Percentiles rank a stretch among this genome's conserved stretches.
phyloP scores from a whole-genome alignment of 1,139 yeast species.

The Kodamaea anthophila region DNA sequence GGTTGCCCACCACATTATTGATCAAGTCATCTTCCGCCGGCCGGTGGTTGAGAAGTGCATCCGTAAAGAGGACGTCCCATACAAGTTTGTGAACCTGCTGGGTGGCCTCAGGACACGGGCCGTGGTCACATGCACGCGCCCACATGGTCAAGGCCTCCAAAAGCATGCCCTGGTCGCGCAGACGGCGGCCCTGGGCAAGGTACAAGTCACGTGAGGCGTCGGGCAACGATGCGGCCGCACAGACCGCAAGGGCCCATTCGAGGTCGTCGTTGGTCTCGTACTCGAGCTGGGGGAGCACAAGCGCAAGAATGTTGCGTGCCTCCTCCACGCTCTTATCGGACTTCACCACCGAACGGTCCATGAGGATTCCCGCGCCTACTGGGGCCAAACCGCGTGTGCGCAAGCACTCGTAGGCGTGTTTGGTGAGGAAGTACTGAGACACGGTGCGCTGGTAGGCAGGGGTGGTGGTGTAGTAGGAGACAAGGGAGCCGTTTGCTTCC shows the following conservation, averaged over 20 bases:
- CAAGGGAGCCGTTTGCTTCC: conserved; percentile 58
- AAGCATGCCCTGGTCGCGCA: conserved; percentile 41
- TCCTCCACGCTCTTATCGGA: conserved; percentile 15
- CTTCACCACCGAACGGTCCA: conserved; percentile 24
- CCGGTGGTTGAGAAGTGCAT: conserved; percentile 47
- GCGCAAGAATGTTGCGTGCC: conserved; percentile 47
- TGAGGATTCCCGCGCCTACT: conserved; percentile 54
- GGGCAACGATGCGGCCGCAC: conserved; percentile 40
- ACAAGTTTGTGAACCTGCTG: conserved; percentile 33
- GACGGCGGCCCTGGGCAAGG: conserved; percentile 34
- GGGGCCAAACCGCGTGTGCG: conserved; percentile 50
- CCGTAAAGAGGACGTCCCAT: conserved; percentile 53
- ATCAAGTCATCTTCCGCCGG: conserved; percentile 52
- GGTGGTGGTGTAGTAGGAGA: conserved; percentile 32
- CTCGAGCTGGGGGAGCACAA: conserved; percentile 53
- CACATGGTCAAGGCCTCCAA: conserved; percentile 66
- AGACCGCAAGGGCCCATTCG: conserved; percentile 68
- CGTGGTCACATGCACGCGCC: conserved; percentile 39
- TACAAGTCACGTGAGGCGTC: conserved; percentile 49
- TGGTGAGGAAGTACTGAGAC: conserved; percentile 56
- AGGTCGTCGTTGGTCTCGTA: conserved; percentile 66
- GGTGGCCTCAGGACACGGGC: conserved; percentile 25
- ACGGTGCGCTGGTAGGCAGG: conserved; percentile 31
- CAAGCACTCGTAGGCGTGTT: conserved; percentile 54
- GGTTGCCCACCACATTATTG: conserved; percentile 43